Conservation (phyloP, 805 yeast species). For the Metschnikowia henanensis region DNA sequence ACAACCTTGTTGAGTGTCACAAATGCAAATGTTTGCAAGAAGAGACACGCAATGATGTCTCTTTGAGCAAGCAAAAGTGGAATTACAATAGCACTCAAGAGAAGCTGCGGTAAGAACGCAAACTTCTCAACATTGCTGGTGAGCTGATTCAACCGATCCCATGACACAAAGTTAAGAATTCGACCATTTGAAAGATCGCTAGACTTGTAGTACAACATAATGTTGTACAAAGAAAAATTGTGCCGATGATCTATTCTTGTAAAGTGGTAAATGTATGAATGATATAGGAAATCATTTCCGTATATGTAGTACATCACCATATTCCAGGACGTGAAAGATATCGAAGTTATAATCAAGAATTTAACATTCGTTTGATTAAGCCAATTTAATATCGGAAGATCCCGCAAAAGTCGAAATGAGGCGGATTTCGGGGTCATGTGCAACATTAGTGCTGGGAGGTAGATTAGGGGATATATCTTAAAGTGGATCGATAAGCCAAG, state of each 20-base stretch:
- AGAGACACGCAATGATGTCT: slow-evolving; percentile 34
- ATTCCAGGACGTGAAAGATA: slow-evolving; percentile 50
- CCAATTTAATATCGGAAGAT: slow-evolving; percentile 33
- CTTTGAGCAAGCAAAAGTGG: slow-evolving; percentile 47
- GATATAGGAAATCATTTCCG: slow-evolving; percentile 72
- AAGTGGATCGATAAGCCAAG: slow-evolving; percentile 85
- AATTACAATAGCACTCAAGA: slow-evolving; percentile 54
- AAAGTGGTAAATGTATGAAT: slow-evolving; percentile 83
- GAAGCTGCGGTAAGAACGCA: slow-evolving; percentile 85
- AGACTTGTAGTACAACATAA: slow-evolving; percentile 65
- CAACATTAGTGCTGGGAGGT: slow-evolving; percentile 68
- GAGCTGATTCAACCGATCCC: neutral
- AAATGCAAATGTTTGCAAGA: slow-evolving; percentile 45
- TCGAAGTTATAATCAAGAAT: slow-evolving; percentile 33
- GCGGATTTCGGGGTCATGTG: slow-evolving; percentile 30
- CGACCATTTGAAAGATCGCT: slow-evolving; percentile 16
- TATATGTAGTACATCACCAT: slow-evolving; percentile 63
- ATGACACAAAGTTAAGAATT: neutral
- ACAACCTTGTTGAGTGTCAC: slow-evolving; percentile 56
- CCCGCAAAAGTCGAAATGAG: slow-evolving; percentile 17
- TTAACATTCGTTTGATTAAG: slow-evolving; percentile 37
- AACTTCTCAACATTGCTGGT: slow-evolving; percentile 43
- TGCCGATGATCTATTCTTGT: slow-evolving; percentile 89
- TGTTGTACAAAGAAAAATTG: slow-evolving; percentile 86
- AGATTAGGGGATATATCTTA: slow-evolving; percentile 90